Evolutionary conservation across 257 asterid genomes (phyloP), one percentile per base, ranked within the genome.

Genomic region (Schizonepeta tenuifolia): DNA sequence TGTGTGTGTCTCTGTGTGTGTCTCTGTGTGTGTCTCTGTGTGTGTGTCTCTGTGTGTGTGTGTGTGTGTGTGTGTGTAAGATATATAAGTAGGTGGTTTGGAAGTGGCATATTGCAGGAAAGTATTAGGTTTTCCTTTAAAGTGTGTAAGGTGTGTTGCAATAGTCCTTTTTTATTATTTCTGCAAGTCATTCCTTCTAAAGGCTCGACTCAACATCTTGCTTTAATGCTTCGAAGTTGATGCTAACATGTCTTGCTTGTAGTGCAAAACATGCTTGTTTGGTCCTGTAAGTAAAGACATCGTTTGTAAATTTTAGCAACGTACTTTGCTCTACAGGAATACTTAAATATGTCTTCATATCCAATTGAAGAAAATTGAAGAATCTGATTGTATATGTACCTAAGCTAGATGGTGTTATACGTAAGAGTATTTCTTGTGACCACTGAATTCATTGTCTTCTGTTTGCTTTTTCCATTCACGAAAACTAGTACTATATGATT

Each of bases 211-310:
- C 63, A 58, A 64, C 76, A 60, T 54, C 28, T 54, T 35, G 65
- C 47, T 63, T 58, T 53, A 66, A 58, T 71, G 68, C 57, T 65
- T 40, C 31, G 65, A 65, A 58, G 41, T 66, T 64, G 76, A 58
- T 24, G 44, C 28, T 15, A 51, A 58, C 75, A 26, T 65, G 64
- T 31, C 64, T 79, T 65, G 77, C 80, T 79, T 79, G 77, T 20
- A 63, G 53, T 56, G 71, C 71, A 40, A 56, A 70, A 24, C 63
- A 54, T 75, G 72, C 51, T 54, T 65, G 62, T 64, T 65, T 65
- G 73, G 21, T 65, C 54, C 66, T 71, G 66, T 46, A 67, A 73
- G 63, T 68, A 53, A 67, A 58, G n/a, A 36, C 56, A 43, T 53
- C 7, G 31, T 18, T 69, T 50, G 71, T 28, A 24, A 41, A 68